phyloP scores from a whole-genome alignment of 768 basidiomycete species.

The Tylopilus rubrobrunneus region DNA sequence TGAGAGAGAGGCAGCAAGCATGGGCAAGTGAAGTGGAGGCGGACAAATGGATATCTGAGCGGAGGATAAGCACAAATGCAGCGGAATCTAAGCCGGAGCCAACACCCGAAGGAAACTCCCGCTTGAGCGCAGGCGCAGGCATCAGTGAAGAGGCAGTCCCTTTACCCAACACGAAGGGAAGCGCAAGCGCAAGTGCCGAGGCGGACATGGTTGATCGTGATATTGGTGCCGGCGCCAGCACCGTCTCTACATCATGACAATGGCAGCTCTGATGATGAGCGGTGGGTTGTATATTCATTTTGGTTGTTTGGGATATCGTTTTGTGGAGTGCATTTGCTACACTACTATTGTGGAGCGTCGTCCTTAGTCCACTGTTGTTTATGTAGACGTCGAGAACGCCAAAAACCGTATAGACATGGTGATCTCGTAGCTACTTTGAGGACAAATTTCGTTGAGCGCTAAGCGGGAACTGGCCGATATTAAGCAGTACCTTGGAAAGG shows the following conservation, averaged over 20 bases:
- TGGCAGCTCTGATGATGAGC: no score
- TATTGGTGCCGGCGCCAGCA: background rate
- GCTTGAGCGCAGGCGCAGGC: background rate
- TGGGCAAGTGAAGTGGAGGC: constrained; percentile 16
- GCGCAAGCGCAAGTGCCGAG: background rate
- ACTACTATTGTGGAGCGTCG: no score
- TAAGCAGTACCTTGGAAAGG: no score
- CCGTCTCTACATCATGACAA: constrained; percentile 8
- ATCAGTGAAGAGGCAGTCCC: background rate
- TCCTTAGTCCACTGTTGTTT: no score
- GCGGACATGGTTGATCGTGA: background rate
- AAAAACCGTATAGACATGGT: no score
- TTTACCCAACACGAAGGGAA: background rate
- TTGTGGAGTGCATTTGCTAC: no score
- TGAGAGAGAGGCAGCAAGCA: constrained; percentile 9
- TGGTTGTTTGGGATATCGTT: no score
- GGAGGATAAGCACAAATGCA: background rate
- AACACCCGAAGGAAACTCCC: background rate
- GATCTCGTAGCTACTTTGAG: no score
- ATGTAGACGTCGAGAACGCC: no score
- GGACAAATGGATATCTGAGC: constrained; percentile 13
- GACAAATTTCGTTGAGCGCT: no score
- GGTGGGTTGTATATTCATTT: no score
- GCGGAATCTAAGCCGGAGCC: background rate
- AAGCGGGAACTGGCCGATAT: no score